Base-by-base conservation (phyloP, 2,329 filamentous ascomycete genomes). In the Aspergillus fijiensis region DNA sequence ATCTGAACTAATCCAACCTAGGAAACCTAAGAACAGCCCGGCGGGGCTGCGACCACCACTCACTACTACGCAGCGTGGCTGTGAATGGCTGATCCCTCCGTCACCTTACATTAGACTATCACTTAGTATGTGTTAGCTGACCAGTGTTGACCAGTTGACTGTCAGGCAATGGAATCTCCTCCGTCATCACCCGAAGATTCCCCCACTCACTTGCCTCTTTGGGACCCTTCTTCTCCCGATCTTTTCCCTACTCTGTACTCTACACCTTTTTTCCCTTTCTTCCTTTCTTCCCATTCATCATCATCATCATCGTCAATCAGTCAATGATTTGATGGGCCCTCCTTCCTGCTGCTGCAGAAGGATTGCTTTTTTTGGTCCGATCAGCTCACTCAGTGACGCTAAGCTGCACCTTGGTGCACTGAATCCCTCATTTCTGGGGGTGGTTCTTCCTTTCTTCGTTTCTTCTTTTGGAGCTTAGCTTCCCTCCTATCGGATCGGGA, bases 401-500 rank as follows among this genome's bases (percentile, higher is more conserved):
- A 19, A 19, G 1, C 33, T 16, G 16, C 39, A 2, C 31, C 16
- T 19, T 42, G 19, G 39, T 47, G 39, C 50, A 23, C 31, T n/a
- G 21, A 33, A n/a, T 33, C 5, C 5, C 23, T 23, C 23, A 23
- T 23, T 23, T 23, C 23, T 23, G 23, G 23, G 23, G 23, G 4
- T 23, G 2, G 21, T 21, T 21, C 21, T 21, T 21, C 21, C 21
- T 21, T 21, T 23, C 23, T 23, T 23, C 23, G 23, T 33, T 27
- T 55, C 53, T 51, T 54, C 59, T 27, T n/a, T 55, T 61, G 58
- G 47, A 53, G 57, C 35, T 58, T 59, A 59, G 51, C 23, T 51
- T 29, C 27, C 25, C 19, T 52, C 42, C 52, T 55, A 51, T 35
- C 25, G 51, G 31, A 59, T 61, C 55, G 52, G 42, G 33, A 51